Conservation (phyloP, 179 eudicot genomes). For the Spergularia azorica region DNA sequence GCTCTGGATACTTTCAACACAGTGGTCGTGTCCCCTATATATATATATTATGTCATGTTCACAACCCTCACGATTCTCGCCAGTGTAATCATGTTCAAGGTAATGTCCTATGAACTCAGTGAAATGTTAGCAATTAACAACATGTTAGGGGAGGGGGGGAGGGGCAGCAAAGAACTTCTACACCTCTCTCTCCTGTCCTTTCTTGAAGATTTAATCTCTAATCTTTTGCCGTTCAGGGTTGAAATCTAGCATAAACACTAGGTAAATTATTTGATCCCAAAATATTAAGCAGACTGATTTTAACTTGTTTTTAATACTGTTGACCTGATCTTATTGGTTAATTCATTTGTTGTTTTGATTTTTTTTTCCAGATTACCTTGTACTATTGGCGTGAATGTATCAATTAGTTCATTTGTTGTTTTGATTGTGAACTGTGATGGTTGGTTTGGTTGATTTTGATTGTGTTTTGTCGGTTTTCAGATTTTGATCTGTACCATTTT, state of each 20-base stretch:
- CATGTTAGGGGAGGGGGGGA: too few relatives aligned
- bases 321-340: too few relatives aligned
- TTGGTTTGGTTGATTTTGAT: too few relatives aligned
- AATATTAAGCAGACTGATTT: neutral
- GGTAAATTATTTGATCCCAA: neutral
- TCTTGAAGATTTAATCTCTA: neutral
- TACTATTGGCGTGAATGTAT: too few relatives aligned
- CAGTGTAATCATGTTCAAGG: constrained; percentile 78
- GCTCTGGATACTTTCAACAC: constrained; percentile 77
- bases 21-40: constrained; percentile 64
- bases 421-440: too few relatives aligned
- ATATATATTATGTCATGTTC: constrained; percentile 72
- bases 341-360: too few relatives aligned
- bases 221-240: neutral
- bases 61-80: constrained; percentile 74
- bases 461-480: too few relatives aligned
- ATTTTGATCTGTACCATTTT: too few relatives aligned
- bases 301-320: too few relatives aligned
- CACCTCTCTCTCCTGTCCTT: neutral
- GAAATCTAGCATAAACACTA: neutral
- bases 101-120: constrained; percentile 10
- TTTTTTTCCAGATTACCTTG: too few relatives aligned
- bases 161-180: too few relatives aligned
- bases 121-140: neutral
- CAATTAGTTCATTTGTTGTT: too few relatives aligned